phyloP scores from a whole-genome alignment of 108 stramenopile genomes.

The Fragilaria crotonensis region DNA sequence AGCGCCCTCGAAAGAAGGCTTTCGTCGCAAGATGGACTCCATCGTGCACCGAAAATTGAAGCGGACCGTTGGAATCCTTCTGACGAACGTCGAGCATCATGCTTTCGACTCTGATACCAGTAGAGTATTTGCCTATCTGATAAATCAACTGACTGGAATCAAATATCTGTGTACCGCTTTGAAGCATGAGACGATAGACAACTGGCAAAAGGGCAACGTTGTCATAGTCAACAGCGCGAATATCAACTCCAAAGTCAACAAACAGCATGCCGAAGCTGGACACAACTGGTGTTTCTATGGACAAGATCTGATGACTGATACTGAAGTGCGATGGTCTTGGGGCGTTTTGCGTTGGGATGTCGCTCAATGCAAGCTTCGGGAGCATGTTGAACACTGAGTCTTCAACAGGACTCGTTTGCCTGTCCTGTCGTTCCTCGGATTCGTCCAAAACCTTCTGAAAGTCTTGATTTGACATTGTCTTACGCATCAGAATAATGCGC shows the following conservation, averaged over 20 bases:
- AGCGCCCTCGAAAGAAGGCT: constrained; percentile 54
- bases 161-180: constrained; percentile 48
- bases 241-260: constrained; percentile 77
- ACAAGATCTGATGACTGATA: not conserved
- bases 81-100: not conserved
- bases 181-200: constrained; percentile 53
- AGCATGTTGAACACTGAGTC: constrained; percentile 69
- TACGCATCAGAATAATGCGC: constrained; percentile 25
- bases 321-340: not conserved
- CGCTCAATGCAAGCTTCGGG: constrained; percentile 52
- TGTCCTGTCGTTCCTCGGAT: constrained; percentile 46
- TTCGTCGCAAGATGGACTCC: constrained; percentile 64
- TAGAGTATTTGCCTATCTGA: constrained; percentile 61
- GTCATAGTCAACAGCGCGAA: constrained; percentile 64
- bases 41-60: constrained; percentile 24
- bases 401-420: constrained; percentile 67
- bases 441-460: constrained; percentile 51
- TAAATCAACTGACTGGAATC: constrained; percentile 20
- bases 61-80: not conserved
- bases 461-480: constrained; percentile 26
- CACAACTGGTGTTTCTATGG: constrained; percentile 13
- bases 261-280: constrained; percentile 79
- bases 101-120: constrained; percentile 38
- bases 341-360: constrained; percentile 14
- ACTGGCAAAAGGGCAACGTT: constrained; percentile 71